These are phyloP conservation scores for Candida montana DNA, from an alignment of 805 yeast species.

Conservation along the genomic window DNA sequence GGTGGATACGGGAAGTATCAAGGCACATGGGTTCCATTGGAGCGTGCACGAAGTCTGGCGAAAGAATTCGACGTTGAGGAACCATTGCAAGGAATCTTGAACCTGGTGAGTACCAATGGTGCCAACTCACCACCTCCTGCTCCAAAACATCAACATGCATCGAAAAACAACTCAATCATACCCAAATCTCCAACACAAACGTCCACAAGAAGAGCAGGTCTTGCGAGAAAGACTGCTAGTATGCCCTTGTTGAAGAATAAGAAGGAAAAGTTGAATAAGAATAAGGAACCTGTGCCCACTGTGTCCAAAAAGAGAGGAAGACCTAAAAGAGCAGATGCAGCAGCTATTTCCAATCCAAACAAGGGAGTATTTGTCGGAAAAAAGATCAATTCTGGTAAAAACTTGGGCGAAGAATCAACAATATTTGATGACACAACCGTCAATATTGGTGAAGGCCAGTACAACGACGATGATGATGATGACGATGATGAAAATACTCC, in stretches of 20 bases:
- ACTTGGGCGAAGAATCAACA: background rate
- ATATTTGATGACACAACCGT: slow-evolving; percentile 4
- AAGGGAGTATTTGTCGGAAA: slow-evolving; percentile 22
- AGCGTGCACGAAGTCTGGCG: slow-evolving; percentile 66
- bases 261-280: no score
- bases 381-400: slow-evolving; percentile 3
- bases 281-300: background rate
- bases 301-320: slow-evolving; percentile 24
- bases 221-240: slow-evolving; percentile 23
- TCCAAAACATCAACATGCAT: slow-evolving; percentile 63
- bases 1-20: slow-evolving; percentile 98
- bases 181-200: slow-evolving; percentile 9
- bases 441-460: slow-evolving; percentile 4
- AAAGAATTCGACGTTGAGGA: slow-evolving; percentile 58
- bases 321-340: slow-evolving; percentile 18
- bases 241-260: slow-evolving; percentile 14
- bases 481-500: slow-evolving; percentile 1
- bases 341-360: slow-evolving; percentile 19
- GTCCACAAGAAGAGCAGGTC: slow-evolving; percentile 12
- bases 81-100: slow-evolving; percentile 59
- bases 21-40: slow-evolving; percentile 93
- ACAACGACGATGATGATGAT: slow-evolving; percentile 9
- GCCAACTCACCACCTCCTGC: slow-evolving; percentile 51
- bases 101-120: slow-evolving; percentile 49
- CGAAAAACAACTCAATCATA: slow-evolving; percentile 26